A percentile compares a stretch with the other conserved stretches of the same genome.
phyloP scores from a whole-genome alignment of 345 rosid species.

The Luvunga scandens region DNA sequence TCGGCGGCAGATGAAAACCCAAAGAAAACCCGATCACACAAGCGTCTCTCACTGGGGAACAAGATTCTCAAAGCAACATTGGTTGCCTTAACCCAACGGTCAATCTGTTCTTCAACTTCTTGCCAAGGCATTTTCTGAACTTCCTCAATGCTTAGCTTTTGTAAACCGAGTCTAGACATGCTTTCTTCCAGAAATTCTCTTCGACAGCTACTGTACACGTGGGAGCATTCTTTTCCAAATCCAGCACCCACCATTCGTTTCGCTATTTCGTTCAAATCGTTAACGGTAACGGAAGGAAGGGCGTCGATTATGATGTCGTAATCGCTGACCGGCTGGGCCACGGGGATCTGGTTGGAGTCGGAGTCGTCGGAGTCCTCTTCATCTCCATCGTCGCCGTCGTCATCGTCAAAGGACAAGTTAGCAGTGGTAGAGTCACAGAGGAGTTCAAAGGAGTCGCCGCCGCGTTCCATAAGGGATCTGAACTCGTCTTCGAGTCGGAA shows the following conservation, averaged over 20 bases:
- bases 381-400: conserved; percentile 45
- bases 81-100: conserved; percentile 82
- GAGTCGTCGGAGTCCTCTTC: conserved; percentile 22
- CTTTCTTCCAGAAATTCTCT: conserved; percentile 86
- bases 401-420: conserved; percentile 45
- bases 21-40: conserved; percentile 80
- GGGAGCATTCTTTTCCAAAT: conserved; percentile 68
- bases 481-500: conserved; percentile 80
- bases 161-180: conserved; percentile 67
- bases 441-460: conserved; percentile 56
- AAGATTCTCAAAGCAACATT: conserved; percentile 71
- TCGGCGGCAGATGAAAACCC: conserved; percentile 70
- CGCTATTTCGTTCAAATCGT: conserved; percentile 82
- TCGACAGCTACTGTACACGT: conserved; percentile 72
- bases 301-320: conserved; percentile 83
- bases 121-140: conserved; percentile 78
- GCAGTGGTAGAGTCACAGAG: conserved; percentile 27
- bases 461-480: conserved; percentile 71
- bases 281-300: conserved; percentile 72
- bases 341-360: conserved; percentile 52
- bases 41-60: conserved; percentile 90
- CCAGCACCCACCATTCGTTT: conserved; percentile 87
- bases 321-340: conserved; percentile 76
- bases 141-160: conserved; percentile 74
- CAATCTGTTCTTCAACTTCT: conserved; percentile 78